phyloP scores from a whole-genome alignment of 1,139 yeast species.

The Suhomyces terraborum region DNA sequence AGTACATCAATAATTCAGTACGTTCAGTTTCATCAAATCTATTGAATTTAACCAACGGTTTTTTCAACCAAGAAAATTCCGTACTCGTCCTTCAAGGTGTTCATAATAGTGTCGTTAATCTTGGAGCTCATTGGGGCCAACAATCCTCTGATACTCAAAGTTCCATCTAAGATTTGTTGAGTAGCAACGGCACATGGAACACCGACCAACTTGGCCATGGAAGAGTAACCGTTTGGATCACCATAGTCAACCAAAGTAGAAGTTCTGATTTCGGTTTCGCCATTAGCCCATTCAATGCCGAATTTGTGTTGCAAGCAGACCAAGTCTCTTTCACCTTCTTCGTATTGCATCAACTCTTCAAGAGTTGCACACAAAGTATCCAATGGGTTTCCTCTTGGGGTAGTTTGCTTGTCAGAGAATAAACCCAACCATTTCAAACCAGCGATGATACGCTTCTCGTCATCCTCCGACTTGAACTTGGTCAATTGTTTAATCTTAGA shows the following conservation, averaged over 20 bases:
- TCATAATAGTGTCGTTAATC: conserved; percentile 86
- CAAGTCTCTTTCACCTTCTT: conserved; percentile 91
- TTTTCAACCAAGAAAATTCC: conserved; percentile 88
- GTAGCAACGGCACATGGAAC: conserved; percentile 98
- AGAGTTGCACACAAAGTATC: conserved; percentile 96
- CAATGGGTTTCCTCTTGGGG: conserved; percentile 91
- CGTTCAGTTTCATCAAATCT: conserved; percentile 1
- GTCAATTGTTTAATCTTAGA: conserved; percentile 78
- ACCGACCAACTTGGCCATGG: conserved; percentile 98
- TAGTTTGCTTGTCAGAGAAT: conserved; percentile 72
- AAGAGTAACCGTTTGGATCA: conserved; percentile 88
- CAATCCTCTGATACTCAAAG: conserved; percentile 69
- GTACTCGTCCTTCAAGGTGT: conserved; percentile 86
- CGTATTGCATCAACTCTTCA: conserved; percentile 95
- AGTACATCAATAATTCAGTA: too few relatives aligned
- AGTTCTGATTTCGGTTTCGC: conserved; percentile 86
- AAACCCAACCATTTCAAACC: conserved; percentile 96
- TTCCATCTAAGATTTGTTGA: conserved; percentile 82
- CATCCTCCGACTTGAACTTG: conserved; percentile 76
- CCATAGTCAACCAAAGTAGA: conserved; percentile 96
- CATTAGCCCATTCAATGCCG: conserved; percentile 96
- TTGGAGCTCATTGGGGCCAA: conserved; percentile 92
- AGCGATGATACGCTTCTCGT: conserved; percentile 80
- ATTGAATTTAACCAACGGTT: conserved; percentile 42
- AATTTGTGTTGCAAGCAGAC: conserved; percentile 96